Percentiles rank a stretch among this genome's conserved stretches.
Evolutionary conservation across 2,329 filamentous ascomycete species (phyloP).

Genomic region (Aspergillus texensis): DNA sequence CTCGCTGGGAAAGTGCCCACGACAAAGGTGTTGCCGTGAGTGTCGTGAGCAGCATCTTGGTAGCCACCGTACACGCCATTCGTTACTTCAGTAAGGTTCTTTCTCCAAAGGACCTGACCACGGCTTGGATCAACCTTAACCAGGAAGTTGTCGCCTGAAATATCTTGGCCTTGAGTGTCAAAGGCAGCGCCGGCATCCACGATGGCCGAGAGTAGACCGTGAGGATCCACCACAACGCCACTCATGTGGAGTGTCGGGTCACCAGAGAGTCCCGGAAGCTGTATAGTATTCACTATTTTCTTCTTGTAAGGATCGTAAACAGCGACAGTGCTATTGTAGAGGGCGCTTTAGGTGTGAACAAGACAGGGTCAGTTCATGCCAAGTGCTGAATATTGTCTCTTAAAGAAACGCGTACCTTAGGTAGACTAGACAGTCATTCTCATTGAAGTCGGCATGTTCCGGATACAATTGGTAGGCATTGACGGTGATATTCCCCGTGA

Average conservation of each 20-base stretch:
- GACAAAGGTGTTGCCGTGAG: neutral
- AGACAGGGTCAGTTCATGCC: neutral
- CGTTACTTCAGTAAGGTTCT: constrained; percentile 1
- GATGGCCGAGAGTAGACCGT: neutral
- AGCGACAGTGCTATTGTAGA: neutral
- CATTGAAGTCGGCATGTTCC: constrained; percentile 2
- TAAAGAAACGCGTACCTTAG: neutral
- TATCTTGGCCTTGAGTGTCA: constrained; percentile 1
- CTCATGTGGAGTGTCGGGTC: constrained; percentile 1
- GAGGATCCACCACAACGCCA: constrained; percentile 2
- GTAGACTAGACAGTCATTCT: neutral
- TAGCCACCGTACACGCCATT: constrained; percentile 3
- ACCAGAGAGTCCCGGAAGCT: neutral
- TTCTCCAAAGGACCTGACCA: constrained; percentile 1
- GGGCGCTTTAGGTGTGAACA: neutral
- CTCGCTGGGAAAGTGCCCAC: neutral
- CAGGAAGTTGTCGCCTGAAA: neutral
- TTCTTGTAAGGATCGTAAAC: constrained; percentile 1
- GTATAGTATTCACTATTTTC: neutral
- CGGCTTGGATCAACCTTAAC: neutral
- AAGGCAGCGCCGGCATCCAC: constrained; percentile 5
- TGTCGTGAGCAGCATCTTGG: neutral
- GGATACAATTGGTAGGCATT: constrained; percentile 4
- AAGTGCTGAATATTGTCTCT: neutral
- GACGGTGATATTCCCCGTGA: neutral